Evolutionary conservation across 805 yeast genomes (phyloP).

Genomic region (Yarrowia divulgata): DNA sequence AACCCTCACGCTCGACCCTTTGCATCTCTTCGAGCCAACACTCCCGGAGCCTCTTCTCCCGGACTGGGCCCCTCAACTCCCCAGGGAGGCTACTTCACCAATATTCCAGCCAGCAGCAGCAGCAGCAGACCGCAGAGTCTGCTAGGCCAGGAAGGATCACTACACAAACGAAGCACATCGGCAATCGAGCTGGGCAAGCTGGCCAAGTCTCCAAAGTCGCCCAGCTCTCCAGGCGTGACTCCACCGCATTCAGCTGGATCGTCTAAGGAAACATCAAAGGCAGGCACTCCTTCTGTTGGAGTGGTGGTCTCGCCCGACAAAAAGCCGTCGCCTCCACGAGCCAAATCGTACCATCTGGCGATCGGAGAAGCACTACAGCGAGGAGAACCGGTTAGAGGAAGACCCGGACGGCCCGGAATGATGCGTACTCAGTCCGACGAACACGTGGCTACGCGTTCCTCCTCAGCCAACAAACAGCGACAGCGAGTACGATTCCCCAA

Average conservation of each 20-base stretch:
- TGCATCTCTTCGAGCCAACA: constrained; percentile 32
- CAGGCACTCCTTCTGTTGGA: not conserved
- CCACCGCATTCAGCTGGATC: constrained; percentile 4
- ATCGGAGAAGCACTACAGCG: constrained; percentile 20
- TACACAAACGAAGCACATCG: constrained; percentile 26
- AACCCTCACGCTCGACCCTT: constrained; percentile 32
- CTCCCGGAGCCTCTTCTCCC: constrained; percentile 30
- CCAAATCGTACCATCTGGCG: constrained; percentile 21
- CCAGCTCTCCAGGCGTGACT: constrained; percentile 6
- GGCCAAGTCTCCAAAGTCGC: constrained; percentile 19
- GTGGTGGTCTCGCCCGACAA: not conserved
- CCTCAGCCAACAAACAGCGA: constrained; percentile 6
- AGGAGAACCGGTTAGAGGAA: constrained; percentile 12
- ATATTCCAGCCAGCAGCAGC: constrained; percentile 22
- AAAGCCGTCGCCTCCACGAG: constrained; percentile 24
- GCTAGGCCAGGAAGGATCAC: not conserved
- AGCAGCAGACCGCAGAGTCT: not conserved
- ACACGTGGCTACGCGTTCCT: constrained; percentile 14
- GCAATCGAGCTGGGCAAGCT: constrained; percentile 24
- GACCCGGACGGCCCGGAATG: constrained; percentile 26
- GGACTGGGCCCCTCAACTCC: not conserved
- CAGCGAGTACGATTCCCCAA: constrained; percentile 47
- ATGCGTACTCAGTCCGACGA: constrained; percentile 37
- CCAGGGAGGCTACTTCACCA: constrained; percentile 16
- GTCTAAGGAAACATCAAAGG: constrained; percentile 7